Evolutionary conservation across 1,284 basidiomycete genomes (phyloP), one percentile per base, ranked within the genome.

Genomic region (Blastosporella zonata): DNA sequence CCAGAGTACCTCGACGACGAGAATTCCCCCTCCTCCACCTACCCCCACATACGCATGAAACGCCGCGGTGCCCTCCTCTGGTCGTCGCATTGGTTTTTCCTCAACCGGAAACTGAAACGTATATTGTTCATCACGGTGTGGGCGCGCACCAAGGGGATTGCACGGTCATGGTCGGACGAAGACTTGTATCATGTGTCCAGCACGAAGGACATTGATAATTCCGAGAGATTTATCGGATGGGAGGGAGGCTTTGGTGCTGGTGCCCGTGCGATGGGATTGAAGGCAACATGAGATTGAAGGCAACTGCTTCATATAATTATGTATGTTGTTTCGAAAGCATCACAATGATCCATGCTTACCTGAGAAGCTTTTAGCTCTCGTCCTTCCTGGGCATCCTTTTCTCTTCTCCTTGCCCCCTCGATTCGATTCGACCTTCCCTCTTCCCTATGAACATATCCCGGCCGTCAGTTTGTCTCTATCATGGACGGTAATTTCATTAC

Each of bases 41-140:
- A 63, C 43, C 59, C 65, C 8, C 61, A 61, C 50, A 57, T 69
- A 29, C 66, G 66, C 38, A 57, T 69, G 45, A 72, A 70, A 53
- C 70, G 72, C 46, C 67, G 72, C 12, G 93, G 93, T n/a, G 89
- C 93, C 3, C 74, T 98, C 50, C 75, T 98, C 5, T 98, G 95
- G 96, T 93, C 91, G 28, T 94, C 92, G 12, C 93, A 97, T 66
- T 97, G 93, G 82, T 97, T 99, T 74, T 97, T 99, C 75, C 78
- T 95, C 65, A 97, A 95, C 74, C 81, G 87, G 64, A 96, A 93
- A 65, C 72, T 86, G 70, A 98, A 97, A 73, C 84, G 96, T 17
- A 85, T 99, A 59, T 68, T 99, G 43, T 98, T 97, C 67, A 82
- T 97, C 52, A 91, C 92, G 0, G 84, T 93, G 6, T 97, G 93